These are phyloP conservation scores for Sugiyamaella pinicola DNA, from an alignment of 1,139 yeast genomes.

Conservation along the genomic window DNA sequence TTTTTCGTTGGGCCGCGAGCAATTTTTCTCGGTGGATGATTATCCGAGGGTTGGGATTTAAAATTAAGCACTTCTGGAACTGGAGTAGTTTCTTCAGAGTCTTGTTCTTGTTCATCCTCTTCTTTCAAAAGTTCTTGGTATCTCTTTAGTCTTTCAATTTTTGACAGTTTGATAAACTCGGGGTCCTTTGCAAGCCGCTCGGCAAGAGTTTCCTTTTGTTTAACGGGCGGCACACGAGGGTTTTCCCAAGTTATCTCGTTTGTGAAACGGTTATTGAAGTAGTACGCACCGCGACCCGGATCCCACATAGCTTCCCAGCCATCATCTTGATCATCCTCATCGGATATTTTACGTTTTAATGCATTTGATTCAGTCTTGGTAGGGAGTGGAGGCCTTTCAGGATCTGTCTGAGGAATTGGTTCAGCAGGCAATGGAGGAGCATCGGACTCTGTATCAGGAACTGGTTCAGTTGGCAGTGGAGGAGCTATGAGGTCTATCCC, in stretches of 20 bases:
- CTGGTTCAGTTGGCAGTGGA: constrained; percentile 28
- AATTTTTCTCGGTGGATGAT: constrained; percentile 19
- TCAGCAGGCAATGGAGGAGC: constrained; percentile 26
- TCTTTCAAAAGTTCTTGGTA: constrained; percentile 24
- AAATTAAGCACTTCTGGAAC: not conserved
- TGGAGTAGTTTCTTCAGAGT: not conserved
- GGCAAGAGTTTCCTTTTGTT: constrained; percentile 20
- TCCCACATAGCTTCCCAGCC: constrained; percentile 42
- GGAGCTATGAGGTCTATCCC: constrained; percentile 14
- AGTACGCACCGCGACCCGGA: constrained; percentile 29
- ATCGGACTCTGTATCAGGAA: constrained; percentile 26
- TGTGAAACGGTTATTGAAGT: constrained; percentile 36
- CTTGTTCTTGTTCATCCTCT: constrained; percentile 5
- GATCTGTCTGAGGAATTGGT: constrained; percentile 24
- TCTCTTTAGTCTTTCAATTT: constrained; percentile 25
- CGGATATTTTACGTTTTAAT: not conserved
- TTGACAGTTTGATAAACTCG: constrained; percentile 26
- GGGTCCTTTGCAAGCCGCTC: constrained; percentile 28
- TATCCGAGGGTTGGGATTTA: constrained; percentile 18
- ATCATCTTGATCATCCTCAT: constrained; percentile 23
- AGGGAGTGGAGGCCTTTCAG: not conserved
- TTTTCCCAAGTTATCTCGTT: constrained; percentile 38
- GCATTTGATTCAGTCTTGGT: not conserved
- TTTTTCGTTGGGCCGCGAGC: constrained; percentile 33
- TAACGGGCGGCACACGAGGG: constrained; percentile 30